Evolutionary conservation across 2,329 filamentous ascomycete species (phyloP), one percentile per base, ranked within the genome.

Genomic region (Microsporum audouinii): DNA sequence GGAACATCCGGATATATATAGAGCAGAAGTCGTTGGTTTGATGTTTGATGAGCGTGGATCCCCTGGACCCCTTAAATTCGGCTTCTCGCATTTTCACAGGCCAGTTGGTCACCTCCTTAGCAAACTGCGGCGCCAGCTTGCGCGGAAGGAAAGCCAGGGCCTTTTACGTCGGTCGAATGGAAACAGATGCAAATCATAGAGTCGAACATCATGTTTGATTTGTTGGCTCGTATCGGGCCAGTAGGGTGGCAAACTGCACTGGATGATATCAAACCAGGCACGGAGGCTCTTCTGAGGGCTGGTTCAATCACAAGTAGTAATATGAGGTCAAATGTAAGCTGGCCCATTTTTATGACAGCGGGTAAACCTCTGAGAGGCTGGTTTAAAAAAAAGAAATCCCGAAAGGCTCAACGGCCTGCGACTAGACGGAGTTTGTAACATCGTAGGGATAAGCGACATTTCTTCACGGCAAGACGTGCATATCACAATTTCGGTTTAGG

Each of bases 1-100:
- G 43, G 43, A 6, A 4, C 4, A 2, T 47, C 17, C n/a, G 38
- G 17, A 5, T 12, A 34, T 17, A 17, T 55, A 3, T 31, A 34
- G 29, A 17, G 51, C 7, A 23, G n/a, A 12, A 12, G 27, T 34
- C 29, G 23, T 12, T 36, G 12, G 39, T 43, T 43, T 43, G 39
- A 43, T 43, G 39, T 55, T 55, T 55, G 51, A 55, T 55, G 17
- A 23, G 33, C 51, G 51, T 55, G 51, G 51, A 36, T 14, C 51
- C 51, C 49, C 51, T 23, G 10, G 14, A 5, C 29, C 51, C 51
- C 51, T 34, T 34, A 17, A 36, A 55, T 55, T 34, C 51, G 29
- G 51, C 10, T 34, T 55, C 31, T 51, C 5, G 51, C 51, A 17
- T 27, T 36, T 38, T 55, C 51, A 55, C 51, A 55, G 51, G 51